Evolutionary conservation across 345 rosid genomes (phyloP).

Genomic region (Linum trigynum): DNA sequence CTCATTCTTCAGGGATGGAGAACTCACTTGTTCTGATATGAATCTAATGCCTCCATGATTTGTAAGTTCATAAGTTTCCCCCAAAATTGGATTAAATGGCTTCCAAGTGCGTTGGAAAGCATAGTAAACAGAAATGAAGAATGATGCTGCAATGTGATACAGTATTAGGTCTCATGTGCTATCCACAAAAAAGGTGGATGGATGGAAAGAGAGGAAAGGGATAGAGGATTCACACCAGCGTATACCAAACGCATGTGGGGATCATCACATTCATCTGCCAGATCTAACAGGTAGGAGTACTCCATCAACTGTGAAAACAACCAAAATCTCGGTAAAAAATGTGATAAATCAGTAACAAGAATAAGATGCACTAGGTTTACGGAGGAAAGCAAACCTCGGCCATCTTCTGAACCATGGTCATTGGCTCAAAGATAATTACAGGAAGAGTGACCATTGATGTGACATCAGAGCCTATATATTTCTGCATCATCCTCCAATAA

Average conservation of each 20-base stretch:
- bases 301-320: slow-evolving; percentile 63
- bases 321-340: neutral
- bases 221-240: slow-evolving; percentile 42
- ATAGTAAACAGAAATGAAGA: slow-evolving; percentile 81
- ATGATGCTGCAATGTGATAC: slow-evolving; percentile 47
- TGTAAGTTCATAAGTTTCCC: slow-evolving; percentile 79
- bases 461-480: slow-evolving; percentile 73
- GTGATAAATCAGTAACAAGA: neutral
- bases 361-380: neutral
- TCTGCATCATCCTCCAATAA: slow-evolving; percentile 96
- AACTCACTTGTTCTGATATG: slow-evolving; percentile 72
- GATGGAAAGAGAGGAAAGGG: neutral
- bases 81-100: slow-evolving; percentile 96
- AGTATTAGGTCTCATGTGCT: neutral
- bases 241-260: slow-evolving; percentile 78
- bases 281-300: slow-evolving; percentile 67
- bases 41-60: slow-evolving; percentile 73
- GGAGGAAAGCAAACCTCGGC: slow-evolving; percentile 55
- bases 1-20: slow-evolving; percentile 2
- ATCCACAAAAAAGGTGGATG: neutral
- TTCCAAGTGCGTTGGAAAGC: slow-evolving; percentile 88
- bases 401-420: slow-evolving; percentile 94
- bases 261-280: slow-evolving; percentile 88
- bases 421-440: slow-evolving; percentile 78
- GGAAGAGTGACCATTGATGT: slow-evolving; percentile 98